phyloP scores from a whole-genome alignment of 257 asterid genomes.

The Solanum virginianum region DNA sequence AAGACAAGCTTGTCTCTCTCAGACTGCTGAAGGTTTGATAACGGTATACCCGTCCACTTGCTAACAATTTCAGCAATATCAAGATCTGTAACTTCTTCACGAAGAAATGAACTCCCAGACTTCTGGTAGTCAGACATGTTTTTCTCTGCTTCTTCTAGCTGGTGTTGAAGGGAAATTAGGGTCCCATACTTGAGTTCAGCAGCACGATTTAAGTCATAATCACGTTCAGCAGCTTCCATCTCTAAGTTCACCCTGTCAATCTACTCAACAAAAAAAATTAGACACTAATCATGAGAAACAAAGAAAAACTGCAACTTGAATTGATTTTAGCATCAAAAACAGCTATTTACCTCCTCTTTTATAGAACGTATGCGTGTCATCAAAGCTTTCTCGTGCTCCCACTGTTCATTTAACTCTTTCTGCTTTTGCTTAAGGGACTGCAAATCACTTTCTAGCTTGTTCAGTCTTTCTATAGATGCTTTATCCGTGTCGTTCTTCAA shows the following conservation, averaged over 20 bases:
- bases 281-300: neutral
- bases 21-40: constrained; percentile 82
- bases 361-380: constrained; percentile 74
- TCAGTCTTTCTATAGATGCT: constrained; percentile 72
- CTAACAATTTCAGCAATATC: constrained; percentile 90
- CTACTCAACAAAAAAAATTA: constrained; percentile 14
- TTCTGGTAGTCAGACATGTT: constrained; percentile 48
- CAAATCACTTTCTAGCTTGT: constrained; percentile 69
- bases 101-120: constrained; percentile 61
- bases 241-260: constrained; percentile 88
- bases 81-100: constrained; percentile 81
- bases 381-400: constrained; percentile 71
- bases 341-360: constrained; percentile 64
- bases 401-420: constrained; percentile 52
- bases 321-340: neutral
- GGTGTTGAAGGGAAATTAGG: constrained; percentile 69
- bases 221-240: constrained; percentile 98
- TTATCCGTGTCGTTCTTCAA: constrained; percentile 75
- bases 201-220: constrained; percentile 80
- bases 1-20: constrained; percentile 83
- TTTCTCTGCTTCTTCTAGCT: constrained; percentile 73
- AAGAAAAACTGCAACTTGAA: neutral
- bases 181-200: constrained; percentile 95
- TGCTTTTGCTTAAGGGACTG: constrained; percentile 59
- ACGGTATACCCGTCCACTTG: constrained; percentile 91